Base-by-base conservation (phyloP, 345 rosid genomes). In the Mangifera indica region DNA sequence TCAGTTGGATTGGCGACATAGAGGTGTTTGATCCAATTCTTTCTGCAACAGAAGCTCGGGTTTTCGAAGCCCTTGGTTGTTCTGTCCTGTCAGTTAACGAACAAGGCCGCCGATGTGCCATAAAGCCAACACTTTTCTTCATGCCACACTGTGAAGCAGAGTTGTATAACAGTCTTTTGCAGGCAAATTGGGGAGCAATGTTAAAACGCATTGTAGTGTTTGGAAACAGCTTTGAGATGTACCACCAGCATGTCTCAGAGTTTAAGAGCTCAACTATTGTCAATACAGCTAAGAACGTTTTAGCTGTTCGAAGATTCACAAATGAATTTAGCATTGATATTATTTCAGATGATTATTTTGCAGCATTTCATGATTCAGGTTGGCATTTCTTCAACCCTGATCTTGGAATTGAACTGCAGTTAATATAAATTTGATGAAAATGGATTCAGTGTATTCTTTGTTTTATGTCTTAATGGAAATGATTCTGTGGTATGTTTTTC, bases 71-170 rank as follows among this genome's bases (percentile, higher is more conserved):
- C 60, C 71, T 95, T 11, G 98, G 94, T 51, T 95, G 97, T 73
- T 79, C 81, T 0, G 90, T 91, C 72, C 76, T 92, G 18, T 85
- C 88, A 4, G 60, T 88, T 42, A 95, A 95, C 15, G 97, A 95
- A 83, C 89, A 88, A 53, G 98, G 88, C 53, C 87, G 90, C 13
- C 83, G 94, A 22, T 75, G 79, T 63, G 97, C 84, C 62, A 51
- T 44, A 58, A 89, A 80, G 74, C 94, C 98, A 63, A 87, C 86
- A 0, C 84, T 92, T 52, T 92, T 95, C 81, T 92, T 81, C 78
- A 92, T 92, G 99, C 96, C 96, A 15, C 98, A 92, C 67, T 95
- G 98, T 42, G 98, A 92, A 53, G 97, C 90, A 15, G 89, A 67
- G 82, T 68, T 95, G 24, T 95, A 89, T 49, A 72, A 78, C 83